Evolutionary conservation across 78 protist genomes (phyloP), one percentile per base, ranked within the genome.

Genomic region (Chrysochromulina tobinii): DNA sequence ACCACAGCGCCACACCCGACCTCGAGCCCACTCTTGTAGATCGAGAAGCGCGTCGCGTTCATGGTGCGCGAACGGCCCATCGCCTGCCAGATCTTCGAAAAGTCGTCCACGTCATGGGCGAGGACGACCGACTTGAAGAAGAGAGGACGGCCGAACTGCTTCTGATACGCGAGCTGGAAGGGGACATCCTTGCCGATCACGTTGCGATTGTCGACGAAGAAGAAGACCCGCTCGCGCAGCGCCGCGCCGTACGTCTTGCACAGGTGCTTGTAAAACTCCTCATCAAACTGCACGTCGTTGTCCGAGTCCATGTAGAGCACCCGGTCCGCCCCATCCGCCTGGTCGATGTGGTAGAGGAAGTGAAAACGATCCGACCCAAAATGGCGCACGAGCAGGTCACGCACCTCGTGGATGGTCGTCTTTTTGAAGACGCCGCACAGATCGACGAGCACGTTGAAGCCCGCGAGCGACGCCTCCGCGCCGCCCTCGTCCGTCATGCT

Each of bases 171-270:
- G 64, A 79, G 87, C 87, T 79, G 87, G 87, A 79, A 79, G 6
- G 87, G 87, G 14, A 79, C 23, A 64, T 79, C 87, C 87, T 79
- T 79, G 87, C 87, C 87, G 87, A 79, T 79, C 23, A 79, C 87
- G 87, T 79, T 79, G 59, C 87, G 87, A 64, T 79, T 79, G 64
- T 79, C 87, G 64, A 79, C 64, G 87, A 79, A 79, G 38, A 79
- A 79, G 64, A 79, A 79, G 38, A 79, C 38, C 38, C 23, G 11
- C 38, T 79, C 87, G 66, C 87, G 87, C 87, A 54, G 61, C 66
- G 66, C 87, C 87, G 61, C 87, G 17, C 87, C 87, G 87, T 79
- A 55, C n/a, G n/a, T 79, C 87, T 79, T 79, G 87, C 59, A 79
- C 38, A 79, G 87, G 38, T 8, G n/a, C 87, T 79, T 79, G 64